Percentiles rank a stretch among this genome's conserved stretches.
These are phyloP conservation scores for Suhomyces anneliseae DNA, from an alignment of 1,139 yeast species.

Conservation along the genomic window DNA sequence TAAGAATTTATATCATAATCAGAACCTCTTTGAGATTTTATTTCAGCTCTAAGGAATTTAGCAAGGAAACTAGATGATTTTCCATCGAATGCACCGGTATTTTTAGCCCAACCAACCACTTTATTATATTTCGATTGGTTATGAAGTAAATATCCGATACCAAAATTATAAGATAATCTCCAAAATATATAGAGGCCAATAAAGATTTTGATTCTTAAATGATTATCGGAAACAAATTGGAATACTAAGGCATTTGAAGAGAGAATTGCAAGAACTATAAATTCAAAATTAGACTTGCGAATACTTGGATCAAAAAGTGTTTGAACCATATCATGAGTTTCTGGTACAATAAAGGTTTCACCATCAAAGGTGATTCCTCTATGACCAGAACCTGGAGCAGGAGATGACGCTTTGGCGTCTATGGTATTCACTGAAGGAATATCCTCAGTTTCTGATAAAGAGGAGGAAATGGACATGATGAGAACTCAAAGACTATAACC, in stretches of 20 bases:
- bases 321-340: conserved; percentile 84
- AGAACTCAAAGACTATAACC: not conserved
- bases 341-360: conserved; percentile 64
- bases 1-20: conserved; percentile 48
- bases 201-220: conserved; percentile 45
- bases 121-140: conserved; percentile 63
- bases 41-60: conserved; percentile 41
- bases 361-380: conserved; percentile 52
- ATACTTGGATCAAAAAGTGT: conserved; percentile 77
- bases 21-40: conserved; percentile 61
- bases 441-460: not conserved
- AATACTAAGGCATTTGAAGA: conserved; percentile 54
- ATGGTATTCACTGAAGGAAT: not conserved
- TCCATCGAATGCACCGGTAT: conserved; percentile 45
- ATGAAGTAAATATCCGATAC: conserved; percentile 71
- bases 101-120: conserved; percentile 57
- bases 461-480: not conserved
- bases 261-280: conserved; percentile 54
- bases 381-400: conserved; percentile 3
- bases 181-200: conserved; percentile 65
- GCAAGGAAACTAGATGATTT: conserved; percentile 30
- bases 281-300: conserved; percentile 67
- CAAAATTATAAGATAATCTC: conserved; percentile 76
- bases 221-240: conserved; percentile 28
- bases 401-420: too few relatives aligned